phyloP scores from a whole-genome alignment of 2,329 filamentous ascomycete genomes.

The Didymella segeticola region DNA sequence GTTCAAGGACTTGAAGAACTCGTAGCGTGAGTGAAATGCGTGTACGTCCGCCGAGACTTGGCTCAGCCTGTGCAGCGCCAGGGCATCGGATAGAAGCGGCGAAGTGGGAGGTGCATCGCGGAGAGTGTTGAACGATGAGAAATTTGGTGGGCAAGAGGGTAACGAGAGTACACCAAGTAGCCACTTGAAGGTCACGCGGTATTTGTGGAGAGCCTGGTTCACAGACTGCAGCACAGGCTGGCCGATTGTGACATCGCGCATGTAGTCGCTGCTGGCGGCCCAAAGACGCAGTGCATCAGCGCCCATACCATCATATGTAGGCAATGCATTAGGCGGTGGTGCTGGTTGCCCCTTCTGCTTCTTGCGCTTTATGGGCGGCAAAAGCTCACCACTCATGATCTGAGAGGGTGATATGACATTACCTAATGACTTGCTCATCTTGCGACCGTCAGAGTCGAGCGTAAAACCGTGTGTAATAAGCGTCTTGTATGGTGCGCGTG shows the following conservation, averaged over 20 bases:
- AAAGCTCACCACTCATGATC: conserved; percentile 82
- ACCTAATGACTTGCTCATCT: conserved; percentile 98
- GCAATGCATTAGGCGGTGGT: conserved; percentile 40
- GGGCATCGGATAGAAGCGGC: conserved; percentile 55
- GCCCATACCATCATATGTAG: conserved; percentile 73
- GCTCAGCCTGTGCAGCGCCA: conserved; percentile 77
- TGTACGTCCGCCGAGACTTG: conserved; percentile 70
- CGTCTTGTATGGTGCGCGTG: conserved; percentile 76
- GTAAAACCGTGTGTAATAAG: conserved; percentile 97
- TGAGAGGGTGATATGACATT: conserved; percentile 83
- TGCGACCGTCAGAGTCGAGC: conserved; percentile 86
- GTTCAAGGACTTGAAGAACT: conserved; percentile 81
- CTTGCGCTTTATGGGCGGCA: conserved; percentile 72
- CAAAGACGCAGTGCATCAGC: conserved; percentile 88
- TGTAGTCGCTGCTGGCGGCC: conserved; percentile 92
- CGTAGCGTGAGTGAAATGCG: conserved; percentile 70
- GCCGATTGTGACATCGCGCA: conserved; percentile 83
- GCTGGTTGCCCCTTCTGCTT: conserved; percentile 59
- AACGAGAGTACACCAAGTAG: conserved; percentile 71
- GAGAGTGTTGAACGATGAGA: conserved; percentile 32
- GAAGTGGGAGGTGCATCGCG: conserved; percentile 14
- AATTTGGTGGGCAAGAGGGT: conserved; percentile 46
- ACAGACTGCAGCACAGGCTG: conserved; percentile 77
- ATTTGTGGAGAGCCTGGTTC: conserved; percentile 81
- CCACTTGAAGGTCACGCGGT: conserved; percentile 89